Evolutionary conservation across 1,284 basidiomycete species (phyloP).

Genomic region (Leccinum glutinopallens): DNA sequence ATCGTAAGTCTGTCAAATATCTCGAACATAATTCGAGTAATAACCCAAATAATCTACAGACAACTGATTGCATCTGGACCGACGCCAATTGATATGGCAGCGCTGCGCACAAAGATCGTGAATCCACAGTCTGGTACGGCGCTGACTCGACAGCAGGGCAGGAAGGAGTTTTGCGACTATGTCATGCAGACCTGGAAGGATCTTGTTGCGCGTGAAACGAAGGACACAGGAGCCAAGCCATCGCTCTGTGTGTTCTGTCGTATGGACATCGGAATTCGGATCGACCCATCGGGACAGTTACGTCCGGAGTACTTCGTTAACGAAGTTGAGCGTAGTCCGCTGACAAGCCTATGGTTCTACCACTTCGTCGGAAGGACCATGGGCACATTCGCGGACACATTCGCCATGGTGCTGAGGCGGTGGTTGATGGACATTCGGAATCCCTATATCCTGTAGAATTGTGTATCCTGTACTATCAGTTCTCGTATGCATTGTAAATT

Average conservation of each 20-base stretch:
- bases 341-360: background rate
- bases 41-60: background rate
- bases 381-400: background rate
- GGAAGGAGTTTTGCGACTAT: background rate
- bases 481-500: no score
- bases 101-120: background rate
- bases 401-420: background rate
- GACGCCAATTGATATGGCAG: background rate
- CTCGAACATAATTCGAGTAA: background rate
- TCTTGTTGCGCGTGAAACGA: background rate
- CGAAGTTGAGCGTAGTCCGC: background rate
- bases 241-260: background rate
- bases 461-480: no score
- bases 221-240: background rate
- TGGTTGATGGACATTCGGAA: background rate
- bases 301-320: background rate
- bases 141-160: background rate
- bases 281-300: background rate
- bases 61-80: background rate
- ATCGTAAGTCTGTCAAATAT: background rate
- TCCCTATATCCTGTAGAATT: background rate
- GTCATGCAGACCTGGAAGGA: background rate
- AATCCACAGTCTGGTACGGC: background rate
- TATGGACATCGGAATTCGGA: background rate
- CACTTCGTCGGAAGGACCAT: conserved; percentile 1